Conservation (phyloP, 2,329 filamentous ascomycete species). For the Nectriaceae sp. region DNA sequence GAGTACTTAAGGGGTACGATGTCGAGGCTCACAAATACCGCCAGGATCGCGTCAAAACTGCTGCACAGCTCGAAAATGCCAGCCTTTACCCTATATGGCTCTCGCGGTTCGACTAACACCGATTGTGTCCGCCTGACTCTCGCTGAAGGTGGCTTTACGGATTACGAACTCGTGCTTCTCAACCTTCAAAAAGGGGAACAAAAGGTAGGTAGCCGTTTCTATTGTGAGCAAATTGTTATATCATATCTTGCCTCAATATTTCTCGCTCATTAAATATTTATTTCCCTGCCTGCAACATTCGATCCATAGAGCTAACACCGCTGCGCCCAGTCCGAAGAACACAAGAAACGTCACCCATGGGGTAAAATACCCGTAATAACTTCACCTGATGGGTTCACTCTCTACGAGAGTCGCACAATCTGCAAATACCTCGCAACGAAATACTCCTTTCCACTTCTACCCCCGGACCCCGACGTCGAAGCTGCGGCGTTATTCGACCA, state of each 20-base stretch:
- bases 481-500: slow-evolving; percentile 46
- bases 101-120: slow-evolving; percentile 43
- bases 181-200: slow-evolving; percentile 43
- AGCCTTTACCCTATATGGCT: slow-evolving; percentile 44
- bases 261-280: background rate
- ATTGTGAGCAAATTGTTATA: background rate
- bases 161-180: slow-evolving; percentile 41
- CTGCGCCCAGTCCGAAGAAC: slow-evolving; percentile 37
- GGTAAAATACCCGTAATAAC: slow-evolving; percentile 43
- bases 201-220: slow-evolving; percentile 35
- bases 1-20: slow-evolving; percentile 17
- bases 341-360: slow-evolving; percentile 42
- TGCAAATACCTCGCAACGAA: slow-evolving; percentile 48
- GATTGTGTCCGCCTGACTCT: slow-evolving; percentile 45
- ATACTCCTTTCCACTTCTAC: slow-evolving; percentile 47
- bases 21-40: slow-evolving; percentile 25
- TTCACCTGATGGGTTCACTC: slow-evolving; percentile 42
- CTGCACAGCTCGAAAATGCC: slow-evolving; percentile 40
- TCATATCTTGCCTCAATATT: background rate
- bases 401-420: slow-evolving; percentile 50
- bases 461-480: slow-evolving; percentile 38
- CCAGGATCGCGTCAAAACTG: slow-evolving; percentile 26
- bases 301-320: background rate
- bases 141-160: slow-evolving; percentile 44
- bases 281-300: background rate